A percentile compares a stretch with the other conserved stretches of the same genome.
Evolutionary conservation across 164 flowering plant species (phyloP).

Genomic region (Warburgia ugandensis): DNA sequence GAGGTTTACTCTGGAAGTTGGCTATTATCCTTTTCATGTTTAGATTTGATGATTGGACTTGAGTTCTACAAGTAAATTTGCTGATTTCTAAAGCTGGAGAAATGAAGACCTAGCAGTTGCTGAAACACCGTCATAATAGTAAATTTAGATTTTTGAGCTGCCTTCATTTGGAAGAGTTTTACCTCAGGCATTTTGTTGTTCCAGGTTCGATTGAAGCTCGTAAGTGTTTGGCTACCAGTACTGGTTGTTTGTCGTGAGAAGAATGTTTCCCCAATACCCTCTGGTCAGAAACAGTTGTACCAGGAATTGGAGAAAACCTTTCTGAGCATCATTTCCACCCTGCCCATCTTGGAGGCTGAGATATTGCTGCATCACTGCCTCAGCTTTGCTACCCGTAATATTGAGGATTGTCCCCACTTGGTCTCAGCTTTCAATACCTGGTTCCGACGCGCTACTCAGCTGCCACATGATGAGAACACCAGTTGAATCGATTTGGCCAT

Average conservation of each 20-base stretch:
- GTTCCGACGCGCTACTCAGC: slow-evolving; percentile 75
- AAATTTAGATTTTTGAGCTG: no score
- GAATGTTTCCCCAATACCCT: slow-evolving; percentile 26
- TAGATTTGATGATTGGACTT: no score
- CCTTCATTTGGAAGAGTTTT: no score
- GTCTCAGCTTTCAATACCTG: slow-evolving; percentile 83
- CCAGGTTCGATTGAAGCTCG: slow-evolving; percentile 83
- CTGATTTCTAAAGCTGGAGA: no score
- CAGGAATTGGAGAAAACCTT: slow-evolving; percentile 76
- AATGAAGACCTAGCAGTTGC: no score
- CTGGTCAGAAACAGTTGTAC: slow-evolving; percentile 42
- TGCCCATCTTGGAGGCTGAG: slow-evolving; percentile 76
- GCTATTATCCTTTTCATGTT: no score
- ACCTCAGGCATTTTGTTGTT: no score
- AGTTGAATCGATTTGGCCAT: no score
- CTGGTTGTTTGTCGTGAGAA: slow-evolving; percentile 69
- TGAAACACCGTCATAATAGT: no score
- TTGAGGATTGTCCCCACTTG: slow-evolving; percentile 84
- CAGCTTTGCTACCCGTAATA: slow-evolving; percentile 80
- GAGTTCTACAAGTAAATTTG: no score
- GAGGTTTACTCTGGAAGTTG: no score
- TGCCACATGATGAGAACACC: no score
- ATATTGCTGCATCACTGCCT: slow-evolving; percentile 75
- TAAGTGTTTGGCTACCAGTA: slow-evolving; percentile 90
- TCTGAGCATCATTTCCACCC: slow-evolving; percentile 72